phyloP scores from a whole-genome alignment of 306 rosid species.

The Oemleria cerasiformis region DNA sequence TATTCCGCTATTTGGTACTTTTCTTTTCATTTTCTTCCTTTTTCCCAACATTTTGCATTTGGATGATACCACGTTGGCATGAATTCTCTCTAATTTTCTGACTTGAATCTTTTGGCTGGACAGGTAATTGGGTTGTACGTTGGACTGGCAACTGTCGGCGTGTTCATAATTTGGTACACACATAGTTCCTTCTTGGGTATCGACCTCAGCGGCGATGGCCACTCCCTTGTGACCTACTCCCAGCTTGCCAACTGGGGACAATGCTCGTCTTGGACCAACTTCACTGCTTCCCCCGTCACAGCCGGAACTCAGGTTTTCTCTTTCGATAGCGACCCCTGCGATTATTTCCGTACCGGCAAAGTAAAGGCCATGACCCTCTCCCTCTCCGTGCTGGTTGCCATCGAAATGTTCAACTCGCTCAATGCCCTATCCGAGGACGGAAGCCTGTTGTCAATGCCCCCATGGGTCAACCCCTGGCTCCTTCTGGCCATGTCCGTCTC shows the following conservation, averaged over 20 bases:
- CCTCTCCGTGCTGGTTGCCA: constrained; percentile 77
- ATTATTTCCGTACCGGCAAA: constrained; percentile 62
- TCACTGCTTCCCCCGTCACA: constrained; percentile 69
- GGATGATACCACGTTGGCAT: not conserved
- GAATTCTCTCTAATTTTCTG: not conserved
- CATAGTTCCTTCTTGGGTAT: constrained; percentile 74
- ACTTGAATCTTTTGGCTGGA: not conserved
- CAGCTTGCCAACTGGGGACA: constrained; percentile 80
- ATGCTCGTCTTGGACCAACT: constrained; percentile 64
- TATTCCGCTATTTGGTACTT: constrained; percentile 78
- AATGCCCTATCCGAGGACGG: constrained; percentile 82
- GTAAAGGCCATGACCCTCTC: constrained; percentile 79
- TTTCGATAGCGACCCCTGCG: constrained; percentile 49
- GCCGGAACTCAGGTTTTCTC: constrained; percentile 46
- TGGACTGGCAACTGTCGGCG: constrained; percentile 79
- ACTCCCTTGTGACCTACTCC: constrained; percentile 63
- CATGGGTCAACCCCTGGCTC: constrained; percentile 89
- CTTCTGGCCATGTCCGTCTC: constrained; percentile 80
- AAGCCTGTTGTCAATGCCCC: constrained; percentile 82
- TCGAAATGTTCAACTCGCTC: constrained; percentile 82
- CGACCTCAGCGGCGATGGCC: constrained; percentile 65
- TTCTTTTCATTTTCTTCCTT: not conserved
- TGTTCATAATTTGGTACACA: constrained; percentile 78
- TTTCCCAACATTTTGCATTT: not conserved
- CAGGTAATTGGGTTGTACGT: constrained; percentile 81